Base-by-base conservation (phyloP, 2,329 filamentous ascomycete species). In the Microcyclosporella mali region DNA sequence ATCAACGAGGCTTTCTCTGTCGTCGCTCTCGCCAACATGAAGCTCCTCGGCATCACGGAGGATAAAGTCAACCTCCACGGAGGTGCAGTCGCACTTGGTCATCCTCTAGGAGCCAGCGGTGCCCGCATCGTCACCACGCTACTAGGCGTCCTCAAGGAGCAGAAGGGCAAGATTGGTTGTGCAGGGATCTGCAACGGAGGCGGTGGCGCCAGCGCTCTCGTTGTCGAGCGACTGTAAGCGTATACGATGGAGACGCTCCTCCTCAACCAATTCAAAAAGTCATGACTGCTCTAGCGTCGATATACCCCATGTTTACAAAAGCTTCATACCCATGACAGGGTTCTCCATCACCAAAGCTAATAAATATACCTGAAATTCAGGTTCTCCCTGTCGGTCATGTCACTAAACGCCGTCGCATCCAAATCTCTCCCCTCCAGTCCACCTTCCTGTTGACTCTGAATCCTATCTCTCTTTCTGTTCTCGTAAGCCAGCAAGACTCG, bases 1-100 rank as follows among this genome's bases (percentile, higher is more conserved):
- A 95, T 98, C 76, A 98, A 98, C 75, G 92, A 98, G 75, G 92
- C 92, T 32, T 98, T 98, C 75, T 92, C 86, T 51, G 92, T 95
- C 37, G 92, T 98, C 51, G 88, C 92, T 30, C 78, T 98, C 40
- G 89, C 92, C 55, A 98, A 98, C 75, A 81, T 95, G 72, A 95
- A 98, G 79, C 68, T 97, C 42, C 81, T 98, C 31, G 77, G 75
- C 49, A 71, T 98, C 44, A 74, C 75, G 52, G 77, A 85, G 53
- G 85, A 89, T 47, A 94, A 88, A 71, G 89, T 98, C 64, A 98
- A 98, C 71, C 74, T 97, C 43, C 90, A 88, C 62, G 92, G 92
- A 62, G 92, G 92, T 65, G 86, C 92, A 41, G 92, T 98, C 50
- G 92, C 92, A 59, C 84, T 98, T 47, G 92, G 92, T 41, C 92